Evolutionary conservation across 1,139 yeast genomes (phyloP).

Genomic region (Lodderomyces pseudojiufengensis): DNA sequence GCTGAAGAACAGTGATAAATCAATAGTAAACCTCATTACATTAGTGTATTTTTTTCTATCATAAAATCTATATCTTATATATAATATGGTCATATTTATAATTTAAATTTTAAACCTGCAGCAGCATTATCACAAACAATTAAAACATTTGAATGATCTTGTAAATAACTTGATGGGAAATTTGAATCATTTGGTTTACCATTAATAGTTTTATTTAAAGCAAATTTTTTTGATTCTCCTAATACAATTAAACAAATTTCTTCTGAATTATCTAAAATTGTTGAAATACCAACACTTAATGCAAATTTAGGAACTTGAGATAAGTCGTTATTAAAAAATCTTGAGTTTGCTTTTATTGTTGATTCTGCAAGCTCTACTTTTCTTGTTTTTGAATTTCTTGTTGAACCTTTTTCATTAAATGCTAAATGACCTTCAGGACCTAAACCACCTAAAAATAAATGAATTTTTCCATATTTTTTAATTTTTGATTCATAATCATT

Average conservation of each 20-base stretch:
- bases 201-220: conserved; percentile 41
- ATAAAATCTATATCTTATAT: no score
- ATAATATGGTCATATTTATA: conserved; percentile 17
- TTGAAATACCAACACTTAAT: conserved; percentile 57
- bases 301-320: conserved; percentile 53
- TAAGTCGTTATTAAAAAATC: conserved; percentile 49
- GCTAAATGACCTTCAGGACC: conserved; percentile 69
- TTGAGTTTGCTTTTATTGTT: conserved; percentile 54
- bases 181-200: conserved; percentile 33
- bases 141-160: conserved; percentile 43
- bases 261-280: conserved; percentile 56
- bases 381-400: conserved; percentile 46
- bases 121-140: conserved; percentile 48
- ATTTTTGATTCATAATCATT: conserved; percentile 48
- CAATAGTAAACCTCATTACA: no score
- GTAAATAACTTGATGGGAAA: conserved; percentile 47
- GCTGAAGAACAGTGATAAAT: no score
- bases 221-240: conserved; percentile 42
- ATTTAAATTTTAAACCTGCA: conserved; percentile 33
- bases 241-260: conserved; percentile 50
- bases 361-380: conserved; percentile 47
- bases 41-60: no score
- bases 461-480: conserved; percentile 47
- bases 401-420: conserved; percentile 58
- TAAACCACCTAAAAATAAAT: conserved; percentile 58